These are phyloP conservation scores for Cryphonectria parasitica DNA, from an alignment of 2,329 filamentous ascomycete species.

Conservation along the genomic window DNA sequence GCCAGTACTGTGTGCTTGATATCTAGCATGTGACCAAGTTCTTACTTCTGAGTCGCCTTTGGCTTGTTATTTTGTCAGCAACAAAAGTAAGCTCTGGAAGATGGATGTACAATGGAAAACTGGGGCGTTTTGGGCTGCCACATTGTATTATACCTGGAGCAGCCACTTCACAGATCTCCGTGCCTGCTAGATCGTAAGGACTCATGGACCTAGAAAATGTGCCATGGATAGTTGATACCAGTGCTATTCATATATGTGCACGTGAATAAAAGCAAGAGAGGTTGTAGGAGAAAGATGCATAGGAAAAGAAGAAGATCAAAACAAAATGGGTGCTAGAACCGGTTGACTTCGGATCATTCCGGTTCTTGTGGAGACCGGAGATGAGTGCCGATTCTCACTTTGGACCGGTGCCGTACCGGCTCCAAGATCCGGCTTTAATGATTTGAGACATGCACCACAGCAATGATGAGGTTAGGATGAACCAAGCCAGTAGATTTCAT, in stretches of 20 bases:
- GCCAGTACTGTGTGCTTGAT: background rate
- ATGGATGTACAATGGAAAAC: background rate
- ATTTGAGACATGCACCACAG: background rate
- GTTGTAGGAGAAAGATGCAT: background rate
- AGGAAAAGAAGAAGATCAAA: background rate
- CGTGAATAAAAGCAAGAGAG: too few relatives aligned
- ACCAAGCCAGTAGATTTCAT: background rate
- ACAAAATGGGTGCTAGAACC: background rate
- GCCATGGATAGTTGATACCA: background rate
- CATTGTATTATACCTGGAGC: background rate
- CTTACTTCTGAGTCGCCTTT: background rate
- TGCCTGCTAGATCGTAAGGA: background rate
- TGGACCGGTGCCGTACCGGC: conserved; percentile 4
- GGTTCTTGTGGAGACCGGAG: conserved; percentile 1
- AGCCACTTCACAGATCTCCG: background rate
- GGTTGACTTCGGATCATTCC: background rate
- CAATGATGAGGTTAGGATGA: background rate
- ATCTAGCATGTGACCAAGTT: background rate
- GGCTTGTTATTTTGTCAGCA: background rate
- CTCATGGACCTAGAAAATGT: background rate
- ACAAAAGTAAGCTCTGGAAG: background rate
- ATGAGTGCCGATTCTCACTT: background rate
- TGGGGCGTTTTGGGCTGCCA: background rate
- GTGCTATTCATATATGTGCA: background rate
- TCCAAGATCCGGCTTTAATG: background rate